Evolutionary conservation across 2,329 filamentous ascomycete genomes (phyloP).

Genomic region (Cladosporium sp.): DNA sequence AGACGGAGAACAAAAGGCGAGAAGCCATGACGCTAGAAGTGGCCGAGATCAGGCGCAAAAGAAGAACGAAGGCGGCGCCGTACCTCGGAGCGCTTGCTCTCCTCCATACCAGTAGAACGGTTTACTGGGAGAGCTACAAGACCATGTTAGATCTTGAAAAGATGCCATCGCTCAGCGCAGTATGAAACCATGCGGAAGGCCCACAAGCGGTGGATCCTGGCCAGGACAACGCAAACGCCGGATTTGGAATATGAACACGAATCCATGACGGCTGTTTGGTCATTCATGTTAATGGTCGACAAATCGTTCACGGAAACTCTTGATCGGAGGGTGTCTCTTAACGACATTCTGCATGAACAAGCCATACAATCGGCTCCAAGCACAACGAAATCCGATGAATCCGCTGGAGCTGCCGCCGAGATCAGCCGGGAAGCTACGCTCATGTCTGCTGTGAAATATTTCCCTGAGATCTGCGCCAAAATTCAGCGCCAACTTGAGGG

Average conservation of each 20-base stretch:
- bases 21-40: background rate
- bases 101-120: background rate
- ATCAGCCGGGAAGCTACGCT: background rate
- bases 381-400: background rate
- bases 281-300: background rate
- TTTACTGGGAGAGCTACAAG: background rate
- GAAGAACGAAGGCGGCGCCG: background rate
- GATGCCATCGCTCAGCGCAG: too few species aligned
- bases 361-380: background rate
- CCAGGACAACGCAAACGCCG: too few species aligned
- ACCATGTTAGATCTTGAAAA: background rate
- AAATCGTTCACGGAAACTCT: background rate
- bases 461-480: background rate
- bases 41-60: background rate
- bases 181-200: too few species aligned
- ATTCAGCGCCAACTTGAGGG: background rate
- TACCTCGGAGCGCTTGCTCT: background rate
- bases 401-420: background rate
- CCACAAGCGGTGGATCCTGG: too few species aligned
- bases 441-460: background rate
- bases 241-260: too few species aligned
- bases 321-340: background rate
- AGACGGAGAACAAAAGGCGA: background rate
- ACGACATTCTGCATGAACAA: background rate
- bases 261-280: too few species aligned